Conservation (phyloP, 495 filamentous ascomycete species). For the Pseudevernia furfuracea region DNA sequence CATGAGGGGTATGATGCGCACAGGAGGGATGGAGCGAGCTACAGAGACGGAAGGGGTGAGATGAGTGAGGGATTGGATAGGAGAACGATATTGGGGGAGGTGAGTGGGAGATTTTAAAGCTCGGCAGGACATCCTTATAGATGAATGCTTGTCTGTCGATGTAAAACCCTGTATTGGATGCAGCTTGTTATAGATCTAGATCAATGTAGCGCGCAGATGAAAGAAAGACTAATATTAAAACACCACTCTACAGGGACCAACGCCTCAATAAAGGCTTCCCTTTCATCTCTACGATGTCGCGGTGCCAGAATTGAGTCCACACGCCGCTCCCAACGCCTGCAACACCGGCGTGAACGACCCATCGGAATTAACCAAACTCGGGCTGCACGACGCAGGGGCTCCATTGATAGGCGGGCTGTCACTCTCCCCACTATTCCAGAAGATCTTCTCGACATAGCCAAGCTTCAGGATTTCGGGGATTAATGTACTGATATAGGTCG, state of each 20-base stretch:
- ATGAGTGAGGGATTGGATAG: slow-evolving; percentile 2
- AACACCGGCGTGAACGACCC: slow-evolving; percentile 19
- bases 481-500: slow-evolving; percentile 18
- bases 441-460: slow-evolving; percentile 26
- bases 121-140: background rate
- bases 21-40: slow-evolving; percentile 1
- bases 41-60: background rate
- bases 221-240: background rate
- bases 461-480: slow-evolving; percentile 14
- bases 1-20: background rate
- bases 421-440: slow-evolving; percentile 26
- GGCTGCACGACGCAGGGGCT: slow-evolving; percentile 18
- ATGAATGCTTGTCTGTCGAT: background rate
- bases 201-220: background rate
- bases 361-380: slow-evolving; percentile 24
- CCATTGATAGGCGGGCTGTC: background rate
- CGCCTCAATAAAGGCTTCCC: background rate
- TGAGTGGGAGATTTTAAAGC: slow-evolving; percentile 6
- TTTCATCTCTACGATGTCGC: background rate
- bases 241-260: background rate
- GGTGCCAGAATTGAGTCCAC: slow-evolving; percentile 1
- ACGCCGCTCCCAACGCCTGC: slow-evolving; percentile 16
- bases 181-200: background rate
- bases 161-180: background rate
- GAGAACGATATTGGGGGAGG: slow-evolving; percentile 11